Evolutionary conservation across 768 basidiomycete genomes (phyloP).

Genomic region (Pluteus cervinus): DNA sequence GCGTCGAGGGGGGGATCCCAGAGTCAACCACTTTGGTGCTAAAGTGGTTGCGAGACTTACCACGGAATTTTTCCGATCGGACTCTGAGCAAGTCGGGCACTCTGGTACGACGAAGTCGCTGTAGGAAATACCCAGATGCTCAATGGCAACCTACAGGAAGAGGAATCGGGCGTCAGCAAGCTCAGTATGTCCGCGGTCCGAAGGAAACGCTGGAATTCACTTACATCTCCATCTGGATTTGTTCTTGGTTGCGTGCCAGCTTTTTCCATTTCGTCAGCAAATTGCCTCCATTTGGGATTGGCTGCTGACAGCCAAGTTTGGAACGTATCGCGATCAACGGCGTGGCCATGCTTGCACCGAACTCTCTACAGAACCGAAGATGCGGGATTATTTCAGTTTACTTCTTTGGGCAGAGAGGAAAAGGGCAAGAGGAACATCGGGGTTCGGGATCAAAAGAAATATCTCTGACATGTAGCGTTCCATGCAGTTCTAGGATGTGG

Average conservation of each 20-base stretch:
- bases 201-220: constrained; percentile 15
- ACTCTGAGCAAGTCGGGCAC: constrained; percentile 61
- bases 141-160: constrained; percentile 62
- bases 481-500: constrained; percentile 79
- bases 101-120: constrained; percentile 74
- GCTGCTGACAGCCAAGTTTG: constrained; percentile 65
- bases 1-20: too few relatives aligned
- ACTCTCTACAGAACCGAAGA: constrained; percentile 47
- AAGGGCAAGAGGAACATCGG: background rate
- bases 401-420: background rate
- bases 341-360: constrained; percentile 70
- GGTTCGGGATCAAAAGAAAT: background rate
- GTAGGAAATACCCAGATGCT: constrained; percentile 64
- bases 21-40: too few relatives aligned
- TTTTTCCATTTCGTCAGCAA: constrained; percentile 55
- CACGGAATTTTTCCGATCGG: constrained; percentile 51
- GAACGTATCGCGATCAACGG: constrained; percentile 58
- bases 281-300: constrained; percentile 78
- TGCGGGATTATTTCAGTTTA: constrained; percentile 1
- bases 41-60: constrained; percentile 30
- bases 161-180: constrained; percentile 1
- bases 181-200: too few relatives aligned
- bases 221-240: constrained; percentile 91
- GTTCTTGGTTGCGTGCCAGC: constrained; percentile 61
- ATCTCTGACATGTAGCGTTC: constrained; percentile 73